These are phyloP conservation scores for Candida labiduridarum DNA, from an alignment of 1,139 yeast species.

Conservation along the genomic window DNA sequence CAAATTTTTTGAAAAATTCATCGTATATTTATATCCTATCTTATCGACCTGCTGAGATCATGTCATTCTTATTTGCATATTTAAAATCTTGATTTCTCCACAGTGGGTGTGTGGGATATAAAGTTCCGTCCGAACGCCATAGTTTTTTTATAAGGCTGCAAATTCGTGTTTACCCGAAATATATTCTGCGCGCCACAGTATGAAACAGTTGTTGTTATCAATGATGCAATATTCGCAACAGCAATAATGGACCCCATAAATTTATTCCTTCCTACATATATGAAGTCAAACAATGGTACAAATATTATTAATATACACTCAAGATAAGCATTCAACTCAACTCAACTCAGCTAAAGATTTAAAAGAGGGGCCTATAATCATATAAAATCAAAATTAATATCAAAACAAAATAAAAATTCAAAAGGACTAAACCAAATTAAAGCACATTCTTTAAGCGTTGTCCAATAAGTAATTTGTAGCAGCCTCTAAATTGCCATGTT, in stretches of 20 bases:
- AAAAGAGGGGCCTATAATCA: not conserved
- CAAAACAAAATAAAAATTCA: no score
- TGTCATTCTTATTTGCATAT: not conserved
- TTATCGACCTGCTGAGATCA: not conserved
- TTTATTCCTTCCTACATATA: no score
- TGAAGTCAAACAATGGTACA: not conserved
- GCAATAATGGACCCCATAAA: no score
- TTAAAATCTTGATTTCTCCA: not conserved
- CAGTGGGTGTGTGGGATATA: not conserved
- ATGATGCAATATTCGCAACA: slow-evolving; percentile 4
- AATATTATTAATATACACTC: not conserved
- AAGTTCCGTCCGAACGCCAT: slow-evolving; percentile 1
- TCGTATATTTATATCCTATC: not conserved
- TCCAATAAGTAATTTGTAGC: slow-evolving; percentile 86
- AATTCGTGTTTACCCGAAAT: not conserved
- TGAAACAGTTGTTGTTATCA: not conserved
- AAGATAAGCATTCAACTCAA: not conserved
- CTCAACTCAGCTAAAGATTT: not conserved
- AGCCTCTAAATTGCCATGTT: slow-evolving; percentile 75
- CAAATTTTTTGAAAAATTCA: not conserved
- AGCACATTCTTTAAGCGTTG: slow-evolving; percentile 42
- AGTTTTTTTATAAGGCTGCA: slow-evolving; percentile 3
- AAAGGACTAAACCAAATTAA: not conserved
- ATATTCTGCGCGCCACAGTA: not conserved
- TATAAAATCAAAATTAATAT: no score